Evolutionary conservation across 164 flowering plant species (phyloP), one percentile per base, ranked within the genome.

Genomic region (Amborella trichopoda): DNA sequence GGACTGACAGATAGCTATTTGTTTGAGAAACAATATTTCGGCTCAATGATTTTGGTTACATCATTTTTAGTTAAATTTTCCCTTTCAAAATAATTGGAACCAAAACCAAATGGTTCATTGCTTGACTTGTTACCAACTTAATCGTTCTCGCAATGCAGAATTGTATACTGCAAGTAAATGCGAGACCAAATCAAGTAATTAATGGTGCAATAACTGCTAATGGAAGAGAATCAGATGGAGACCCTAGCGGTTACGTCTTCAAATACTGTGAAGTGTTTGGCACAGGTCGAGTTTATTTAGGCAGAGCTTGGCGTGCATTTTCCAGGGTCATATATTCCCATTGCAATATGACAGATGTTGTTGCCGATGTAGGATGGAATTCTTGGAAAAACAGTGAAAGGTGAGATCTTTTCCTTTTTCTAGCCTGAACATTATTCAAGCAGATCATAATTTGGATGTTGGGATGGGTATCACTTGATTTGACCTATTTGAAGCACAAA

Each of bases 241-340:
- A 56, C 12, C 20, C 62, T 9, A 52, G 26, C 40, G 75, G 67
- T 0, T 70, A 64, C 54, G 69, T 70, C 24, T 70, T 70, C 32
- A 61, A 64, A 20, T 18, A 46, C 2, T 61, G 67, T 21, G 18
- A n/a, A 1, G 58, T 67, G 33, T 28, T 25, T 26, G 75, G 75
- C 12, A 58, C 17, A 3, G 71, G 65, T 1, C 26, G 26, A 30
- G 50, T 58, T 0, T 64, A 41, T 23, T 24, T 70, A 13, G 75
- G 75, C 41, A 64, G 69, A 30, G 60, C 75, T 2, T 67, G 66
- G 59, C 49, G 62, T 52, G 13, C 6, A 1, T 50, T 60, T 38
- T 60, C 69, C 0, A 51, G 63, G 30, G 75, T 67, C 1, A 3
- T 67, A 1, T 70, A 60, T 28, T 58, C 57, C 50, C 52, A 53